Percentiles rank a stretch among this genome's conserved stretches.
Conservation (phyloP, 2,329 filamentous ascomycete species). For the Amauroascus verrucosus region DNA sequence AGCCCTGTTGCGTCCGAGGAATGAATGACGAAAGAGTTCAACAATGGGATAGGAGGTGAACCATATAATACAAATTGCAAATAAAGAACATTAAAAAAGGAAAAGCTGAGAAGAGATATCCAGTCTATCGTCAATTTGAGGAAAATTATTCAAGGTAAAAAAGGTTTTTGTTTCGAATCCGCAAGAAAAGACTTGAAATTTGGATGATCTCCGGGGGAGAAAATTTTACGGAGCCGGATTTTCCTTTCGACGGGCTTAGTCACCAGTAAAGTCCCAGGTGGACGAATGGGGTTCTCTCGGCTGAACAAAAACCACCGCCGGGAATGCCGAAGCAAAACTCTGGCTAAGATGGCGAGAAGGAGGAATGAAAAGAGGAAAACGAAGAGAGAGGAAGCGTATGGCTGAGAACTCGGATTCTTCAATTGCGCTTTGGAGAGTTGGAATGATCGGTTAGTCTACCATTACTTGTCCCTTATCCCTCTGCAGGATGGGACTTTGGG, state of each 20-base stretch:
- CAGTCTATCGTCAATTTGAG: constrained; percentile 1
- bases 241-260: constrained; percentile 22
- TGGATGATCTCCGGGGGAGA: constrained; percentile 24
- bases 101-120: constrained; percentile 11
- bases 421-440: neutral
- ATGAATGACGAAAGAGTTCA: constrained; percentile 5
- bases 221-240: constrained; percentile 37
- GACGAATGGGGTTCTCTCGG: constrained; percentile 7
- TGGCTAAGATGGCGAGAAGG: neutral
- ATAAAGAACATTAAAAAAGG: constrained; percentile 12
- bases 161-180: constrained; percentile 6
- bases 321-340: neutral
- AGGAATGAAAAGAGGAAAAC: neutral
- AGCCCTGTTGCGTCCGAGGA: neutral
- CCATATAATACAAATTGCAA: constrained; percentile 14
- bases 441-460: neutral
- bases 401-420: neutral
- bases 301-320: neutral
- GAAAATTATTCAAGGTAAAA: neutral
- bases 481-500: neutral
- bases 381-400: neutral
- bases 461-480: neutral
- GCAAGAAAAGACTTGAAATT: constrained; percentile 17
- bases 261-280: neutral
- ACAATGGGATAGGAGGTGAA: constrained; percentile 1